Evolutionary conservation across 345 rosid species (phyloP), one percentile per base, ranked within the genome.

Genomic region (Citropsis articulata): DNA sequence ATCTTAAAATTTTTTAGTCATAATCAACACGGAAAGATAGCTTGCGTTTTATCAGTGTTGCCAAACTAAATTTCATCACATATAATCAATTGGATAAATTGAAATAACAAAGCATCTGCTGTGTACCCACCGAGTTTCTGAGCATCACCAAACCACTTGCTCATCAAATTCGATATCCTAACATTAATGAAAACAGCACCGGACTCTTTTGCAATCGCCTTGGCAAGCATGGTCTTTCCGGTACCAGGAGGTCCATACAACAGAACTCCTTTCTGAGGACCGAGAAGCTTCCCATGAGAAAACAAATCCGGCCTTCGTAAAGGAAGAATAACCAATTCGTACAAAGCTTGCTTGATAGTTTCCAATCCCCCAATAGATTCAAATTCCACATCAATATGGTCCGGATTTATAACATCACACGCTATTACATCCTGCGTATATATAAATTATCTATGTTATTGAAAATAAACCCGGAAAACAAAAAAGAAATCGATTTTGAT

Each of bases 141-240:
- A 64, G 98, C 97, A 89, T 94, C 99, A 76, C 98, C 98, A 88
- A 96, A 94, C 99, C 98, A 92, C 82, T 94, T 92, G 97, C 98
- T 94, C 99, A 92, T 94, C 18, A 96, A 85, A 86, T 92, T 92
- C 0, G 98, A 91, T 66, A 96, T 84, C 88, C 89, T 85, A 31
- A 96, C 98, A 79, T 96, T 96, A 35, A 94, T 96, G 75, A 94
- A 96, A 81, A 96, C 97, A 83, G 98, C 98, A 77, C 98, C 97
- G 13, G 98, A 96, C 75, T 96, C 99, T 85, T 87, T 96, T 12
- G 98, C 98, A 81, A 96, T 94, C 75, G 99, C 98, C 86, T 96
- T 96, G 72, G 99, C 98, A 82, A 96, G 94, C 98, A 96, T 96
- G 56, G 99, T 96, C 92, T 94, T 94, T 53, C 99, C 99, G 19